Percentiles rank a stretch among this genome's conserved stretches.
phyloP scores from a whole-genome alignment of 257 asterid species.

The Eucommia ulmoides region DNA sequence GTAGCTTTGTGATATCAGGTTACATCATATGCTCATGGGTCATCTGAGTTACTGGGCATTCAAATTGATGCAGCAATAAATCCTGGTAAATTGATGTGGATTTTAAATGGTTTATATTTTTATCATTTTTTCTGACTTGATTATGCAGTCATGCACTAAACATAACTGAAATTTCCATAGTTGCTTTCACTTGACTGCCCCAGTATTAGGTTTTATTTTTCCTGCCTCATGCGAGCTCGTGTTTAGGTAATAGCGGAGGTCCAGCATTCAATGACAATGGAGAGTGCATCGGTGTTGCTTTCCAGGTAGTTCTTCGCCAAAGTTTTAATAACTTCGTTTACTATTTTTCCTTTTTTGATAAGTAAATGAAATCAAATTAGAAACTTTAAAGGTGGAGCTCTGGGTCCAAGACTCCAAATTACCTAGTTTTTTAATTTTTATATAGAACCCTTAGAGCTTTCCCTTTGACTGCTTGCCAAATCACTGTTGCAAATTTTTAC shows the following conservation, averaged over 20 bases:
- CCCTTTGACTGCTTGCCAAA: not conserved
- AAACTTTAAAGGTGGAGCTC: too few relatives aligned
- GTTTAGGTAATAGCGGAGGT: slow-evolving; percentile 92
- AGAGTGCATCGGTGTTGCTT: slow-evolving; percentile 97
- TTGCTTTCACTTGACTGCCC: not conserved
- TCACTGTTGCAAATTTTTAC: too few relatives aligned
- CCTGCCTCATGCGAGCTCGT: slow-evolving; percentile 9
- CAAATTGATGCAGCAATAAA: slow-evolving; percentile 99
- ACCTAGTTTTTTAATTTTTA: too few relatives aligned
- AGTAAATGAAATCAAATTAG: too few relatives aligned
- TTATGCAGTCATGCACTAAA: not conserved
- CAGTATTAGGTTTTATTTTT: not conserved
- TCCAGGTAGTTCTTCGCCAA: slow-evolving; percentile 50
- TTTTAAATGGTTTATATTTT: not conserved
- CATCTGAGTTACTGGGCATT: slow-evolving; percentile 90
- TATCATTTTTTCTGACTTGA: slow-evolving; percentile 11
- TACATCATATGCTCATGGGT: slow-evolving; percentile 95
- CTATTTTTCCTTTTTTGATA: not conserved
- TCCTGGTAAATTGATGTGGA: slow-evolving; percentile 50
- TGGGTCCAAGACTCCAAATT: too few relatives aligned
- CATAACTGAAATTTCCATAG: not conserved
- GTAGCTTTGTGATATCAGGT: slow-evolving; percentile 44
- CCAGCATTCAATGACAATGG: slow-evolving; percentile 96
- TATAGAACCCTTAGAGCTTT: too few relatives aligned
- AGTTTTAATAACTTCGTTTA: slow-evolving; percentile 1